These are phyloP conservation scores for Ilex asprella DNA, from an alignment of 257 asterid species.

Conservation along the genomic window DNA sequence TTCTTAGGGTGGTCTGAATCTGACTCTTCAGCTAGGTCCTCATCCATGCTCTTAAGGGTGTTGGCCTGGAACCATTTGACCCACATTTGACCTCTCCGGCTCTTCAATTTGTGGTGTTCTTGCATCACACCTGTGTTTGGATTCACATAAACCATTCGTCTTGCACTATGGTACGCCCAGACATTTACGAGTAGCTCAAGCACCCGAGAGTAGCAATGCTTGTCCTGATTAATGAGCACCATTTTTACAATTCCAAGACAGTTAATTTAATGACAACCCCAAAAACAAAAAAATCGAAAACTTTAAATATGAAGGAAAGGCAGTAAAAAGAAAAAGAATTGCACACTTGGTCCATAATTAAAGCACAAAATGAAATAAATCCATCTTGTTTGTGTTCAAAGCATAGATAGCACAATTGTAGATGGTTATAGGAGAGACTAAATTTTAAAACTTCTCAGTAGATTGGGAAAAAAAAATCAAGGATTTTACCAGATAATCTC, in stretches of 20 bases:
- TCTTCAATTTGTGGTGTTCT: slow-evolving; percentile 63
- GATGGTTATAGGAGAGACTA: no score
- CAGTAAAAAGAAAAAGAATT: background rate
- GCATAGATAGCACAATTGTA: no score
- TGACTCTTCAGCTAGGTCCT: slow-evolving; percentile 81
- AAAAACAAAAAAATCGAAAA: background rate
- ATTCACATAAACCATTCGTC: slow-evolving; percentile 75
- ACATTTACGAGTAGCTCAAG: slow-evolving; percentile 84
- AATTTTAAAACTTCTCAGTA: no score
- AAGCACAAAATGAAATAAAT: no score
- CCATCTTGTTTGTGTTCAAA: no score
- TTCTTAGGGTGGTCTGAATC: slow-evolving; percentile 52
- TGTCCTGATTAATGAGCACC: slow-evolving; percentile 48
- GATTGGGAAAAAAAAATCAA: no score
- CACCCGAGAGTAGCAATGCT: slow-evolving; percentile 77
- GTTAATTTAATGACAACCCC: no score
- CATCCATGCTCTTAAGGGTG: slow-evolving; percentile 83
- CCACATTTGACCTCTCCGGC: slow-evolving; percentile 85
- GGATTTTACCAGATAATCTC: no score
- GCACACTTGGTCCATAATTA: background rate
- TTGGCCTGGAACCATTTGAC: slow-evolving; percentile 70
- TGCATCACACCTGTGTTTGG: slow-evolving; percentile 68
- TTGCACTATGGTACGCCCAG: slow-evolving; percentile 93
- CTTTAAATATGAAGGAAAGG: background rate
- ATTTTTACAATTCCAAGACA: background rate